A percentile compares a stretch with the other conserved stretches of the same genome.
These are phyloP conservation scores for Melanopsichium pennsylvanicum DNA, from an alignment of 1,284 basidiomycete species.

Conservation along the genomic window DNA sequence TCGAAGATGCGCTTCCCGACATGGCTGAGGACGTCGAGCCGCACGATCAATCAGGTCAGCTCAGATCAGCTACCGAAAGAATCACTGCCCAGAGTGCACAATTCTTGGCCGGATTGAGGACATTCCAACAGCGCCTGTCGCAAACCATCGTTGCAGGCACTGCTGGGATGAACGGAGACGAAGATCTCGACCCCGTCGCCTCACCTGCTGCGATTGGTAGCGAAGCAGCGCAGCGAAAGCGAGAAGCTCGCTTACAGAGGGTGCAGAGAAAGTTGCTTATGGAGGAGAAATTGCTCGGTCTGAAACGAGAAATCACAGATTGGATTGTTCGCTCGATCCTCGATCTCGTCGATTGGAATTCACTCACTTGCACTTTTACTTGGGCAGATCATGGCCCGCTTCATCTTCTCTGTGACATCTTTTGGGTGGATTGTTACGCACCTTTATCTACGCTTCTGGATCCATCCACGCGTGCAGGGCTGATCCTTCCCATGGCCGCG, in stretches of 20 bases:
- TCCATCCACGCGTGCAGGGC: conserved; percentile 20
- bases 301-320: conserved; percentile 46
- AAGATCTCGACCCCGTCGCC: conserved; percentile 8
- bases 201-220: not conserved
- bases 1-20: conserved; percentile 17
- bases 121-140: conserved; percentile 36
- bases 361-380: conserved; percentile 4
- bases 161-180: conserved; percentile 17
- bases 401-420: conserved; percentile 27
- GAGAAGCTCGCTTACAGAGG: conserved; percentile 31
- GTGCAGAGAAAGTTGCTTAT: conserved; percentile 37
- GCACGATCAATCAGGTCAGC: not conserved
- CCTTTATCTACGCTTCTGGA: conserved; percentile 32
- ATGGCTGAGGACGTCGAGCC: conserved; percentile 1
- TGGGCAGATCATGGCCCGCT: conserved; percentile 1
- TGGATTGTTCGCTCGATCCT: conserved; percentile 27
- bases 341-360: conserved; percentile 30
- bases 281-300: conserved; percentile 43
- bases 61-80: conserved; percentile 7
- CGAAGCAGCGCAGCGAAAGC: conserved; percentile 12
- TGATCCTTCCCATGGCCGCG: conserved; percentile 21
- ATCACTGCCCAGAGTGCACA: conserved; percentile 22
- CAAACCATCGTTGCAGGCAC: conserved; percentile 30
- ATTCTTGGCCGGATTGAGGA: conserved; percentile 31
- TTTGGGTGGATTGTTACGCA: conserved; percentile 32